These are phyloP conservation scores for Blastomyces percursus DNA, from an alignment of 2,329 filamentous ascomycete genomes.

Conservation along the genomic window DNA sequence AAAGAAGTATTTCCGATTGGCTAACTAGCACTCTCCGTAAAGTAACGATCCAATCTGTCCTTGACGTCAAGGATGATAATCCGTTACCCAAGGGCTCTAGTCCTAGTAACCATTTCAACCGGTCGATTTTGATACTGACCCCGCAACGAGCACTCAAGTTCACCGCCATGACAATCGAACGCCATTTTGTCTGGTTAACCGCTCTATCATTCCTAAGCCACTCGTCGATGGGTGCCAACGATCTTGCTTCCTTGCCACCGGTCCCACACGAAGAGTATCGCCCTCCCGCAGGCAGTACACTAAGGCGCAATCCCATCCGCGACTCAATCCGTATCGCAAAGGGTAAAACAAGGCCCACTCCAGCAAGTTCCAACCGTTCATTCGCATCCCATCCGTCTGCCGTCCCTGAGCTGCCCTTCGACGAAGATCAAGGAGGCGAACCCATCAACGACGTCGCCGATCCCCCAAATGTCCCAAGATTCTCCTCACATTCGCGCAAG, in stretches of 20 bases:
- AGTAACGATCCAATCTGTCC: slow-evolving; percentile 92
- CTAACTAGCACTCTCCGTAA: slow-evolving; percentile 7
- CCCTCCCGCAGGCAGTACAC: slow-evolving; percentile 35
- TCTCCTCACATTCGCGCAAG: slow-evolving; percentile 62
- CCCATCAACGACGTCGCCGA: slow-evolving; percentile 34
- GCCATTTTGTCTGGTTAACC: slow-evolving; percentile 91
- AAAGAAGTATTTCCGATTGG: not conserved
- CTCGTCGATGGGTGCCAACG: slow-evolving; percentile 68
- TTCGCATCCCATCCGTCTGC: slow-evolving; percentile 25
- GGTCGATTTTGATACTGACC: slow-evolving; percentile 89
- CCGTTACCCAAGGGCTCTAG: slow-evolving; percentile 60
- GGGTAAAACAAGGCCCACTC: slow-evolving; percentile 44
- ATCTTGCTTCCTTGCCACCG: slow-evolving; percentile 52
- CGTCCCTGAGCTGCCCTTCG: slow-evolving; percentile 25
- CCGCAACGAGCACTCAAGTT: slow-evolving; percentile 92
- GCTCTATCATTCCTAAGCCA: slow-evolving; percentile 91
- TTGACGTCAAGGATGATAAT: slow-evolving; percentile 94
- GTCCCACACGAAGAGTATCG: slow-evolving; percentile 34
- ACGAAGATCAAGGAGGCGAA: slow-evolving; percentile 22
- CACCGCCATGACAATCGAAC: slow-evolving; percentile 68
- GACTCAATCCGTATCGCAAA: slow-evolving; percentile 89
- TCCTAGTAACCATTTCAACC: slow-evolving; percentile 57
- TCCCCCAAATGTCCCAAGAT: slow-evolving; percentile 44
- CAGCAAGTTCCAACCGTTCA: slow-evolving; percentile 31
- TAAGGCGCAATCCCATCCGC: slow-evolving; percentile 54